Conservation (phyloP, 2,329 filamentous ascomycete genomes). For the Ophioceras dolichostomum region DNA sequence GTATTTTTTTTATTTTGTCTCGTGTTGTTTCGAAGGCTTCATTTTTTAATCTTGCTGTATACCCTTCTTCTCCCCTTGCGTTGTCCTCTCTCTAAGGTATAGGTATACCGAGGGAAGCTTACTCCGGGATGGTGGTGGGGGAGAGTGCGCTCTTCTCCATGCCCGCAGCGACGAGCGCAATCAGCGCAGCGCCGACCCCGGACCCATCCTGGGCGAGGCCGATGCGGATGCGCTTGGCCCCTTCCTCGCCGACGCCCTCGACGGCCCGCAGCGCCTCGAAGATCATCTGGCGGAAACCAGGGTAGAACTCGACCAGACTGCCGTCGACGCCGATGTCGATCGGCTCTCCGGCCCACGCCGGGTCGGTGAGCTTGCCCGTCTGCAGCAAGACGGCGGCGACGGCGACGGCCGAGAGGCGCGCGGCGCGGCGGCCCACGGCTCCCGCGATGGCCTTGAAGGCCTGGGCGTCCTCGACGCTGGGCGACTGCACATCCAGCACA, state of each 20-base stretch:
- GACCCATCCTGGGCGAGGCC: conserved; percentile 96
- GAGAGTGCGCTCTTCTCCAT: conserved; percentile 49
- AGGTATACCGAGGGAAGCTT: too few species aligned
- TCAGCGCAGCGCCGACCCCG: conserved; percentile 88
- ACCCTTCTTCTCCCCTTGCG: too few species aligned
- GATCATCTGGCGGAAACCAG: conserved; percentile 80
- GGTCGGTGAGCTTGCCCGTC: conserved; percentile 55
- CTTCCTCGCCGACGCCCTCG: conserved; percentile 62
- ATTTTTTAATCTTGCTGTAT: too few species aligned
- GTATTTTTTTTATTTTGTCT: too few species aligned
- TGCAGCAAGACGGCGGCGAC: conserved; percentile 76
- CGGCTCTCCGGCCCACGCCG: conserved; percentile 50
- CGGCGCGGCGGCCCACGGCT: conserved; percentile 79
- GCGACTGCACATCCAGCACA: conserved; percentile 61
- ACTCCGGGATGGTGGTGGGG: too few species aligned
- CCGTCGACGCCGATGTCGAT: conserved; percentile 91
- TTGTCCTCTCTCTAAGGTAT: too few species aligned
- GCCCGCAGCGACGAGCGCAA: conserved; percentile 75
- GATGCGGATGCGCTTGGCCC: conserved; percentile 80
- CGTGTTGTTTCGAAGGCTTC: too few species aligned
- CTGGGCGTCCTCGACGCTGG: conserved; percentile 73
- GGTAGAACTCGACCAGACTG: conserved; percentile 90
- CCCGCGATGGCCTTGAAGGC: conserved; percentile 74
- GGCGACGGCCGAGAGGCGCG: conserved; percentile 76
- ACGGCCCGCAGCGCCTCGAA: conserved; percentile 69